Conservation (phyloP, 1,284 basidiomycete genomes). For the Volvariella volvacea region DNA sequence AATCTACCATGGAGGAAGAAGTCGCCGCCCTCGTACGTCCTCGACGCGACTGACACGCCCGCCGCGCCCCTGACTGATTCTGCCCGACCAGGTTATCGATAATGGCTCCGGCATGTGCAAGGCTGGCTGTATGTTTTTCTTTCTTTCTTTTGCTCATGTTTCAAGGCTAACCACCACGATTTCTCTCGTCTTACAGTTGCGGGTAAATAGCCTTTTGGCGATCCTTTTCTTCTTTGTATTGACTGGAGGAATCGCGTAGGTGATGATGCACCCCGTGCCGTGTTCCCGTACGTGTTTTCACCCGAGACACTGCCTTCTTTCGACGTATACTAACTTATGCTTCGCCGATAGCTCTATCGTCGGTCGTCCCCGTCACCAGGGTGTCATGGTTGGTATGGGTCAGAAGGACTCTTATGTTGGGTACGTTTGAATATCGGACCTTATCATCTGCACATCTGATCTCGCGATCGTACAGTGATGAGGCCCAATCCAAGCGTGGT, state of each 20-base stretch:
- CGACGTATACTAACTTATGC: constrained; percentile 4
- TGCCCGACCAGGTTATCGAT: constrained; percentile 61
- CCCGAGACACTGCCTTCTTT: neutral
- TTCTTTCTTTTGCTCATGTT: constrained; percentile 7
- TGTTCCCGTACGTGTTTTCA: constrained; percentile 51
- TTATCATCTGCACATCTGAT: constrained; percentile 5
- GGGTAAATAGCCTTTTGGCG: constrained; percentile 26
- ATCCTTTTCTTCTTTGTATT: neutral
- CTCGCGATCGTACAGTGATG: constrained; percentile 48
- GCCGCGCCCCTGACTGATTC: neutral
- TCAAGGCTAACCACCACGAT: constrained; percentile 15
- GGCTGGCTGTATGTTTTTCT: constrained; percentile 70
- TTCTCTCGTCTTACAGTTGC: constrained; percentile 32
- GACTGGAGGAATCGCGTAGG: constrained; percentile 25
- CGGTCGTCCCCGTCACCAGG: constrained; percentile 87
- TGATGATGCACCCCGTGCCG: constrained; percentile 66
- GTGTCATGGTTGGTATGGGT: constrained; percentile 89
- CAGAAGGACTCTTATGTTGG: constrained; percentile 88
- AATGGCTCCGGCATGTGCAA: constrained; percentile 92
- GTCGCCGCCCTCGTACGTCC: constrained; percentile 41
- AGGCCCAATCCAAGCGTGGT: constrained; percentile 94
- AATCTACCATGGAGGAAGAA: constrained; percentile 38
- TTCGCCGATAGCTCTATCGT: constrained; percentile 65
- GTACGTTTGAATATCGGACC: constrained; percentile 29
- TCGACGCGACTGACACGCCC: neutral